Evolutionary conservation across 1,284 basidiomycete genomes (phyloP).

Genomic region (Naganishia cerealis): DNA sequence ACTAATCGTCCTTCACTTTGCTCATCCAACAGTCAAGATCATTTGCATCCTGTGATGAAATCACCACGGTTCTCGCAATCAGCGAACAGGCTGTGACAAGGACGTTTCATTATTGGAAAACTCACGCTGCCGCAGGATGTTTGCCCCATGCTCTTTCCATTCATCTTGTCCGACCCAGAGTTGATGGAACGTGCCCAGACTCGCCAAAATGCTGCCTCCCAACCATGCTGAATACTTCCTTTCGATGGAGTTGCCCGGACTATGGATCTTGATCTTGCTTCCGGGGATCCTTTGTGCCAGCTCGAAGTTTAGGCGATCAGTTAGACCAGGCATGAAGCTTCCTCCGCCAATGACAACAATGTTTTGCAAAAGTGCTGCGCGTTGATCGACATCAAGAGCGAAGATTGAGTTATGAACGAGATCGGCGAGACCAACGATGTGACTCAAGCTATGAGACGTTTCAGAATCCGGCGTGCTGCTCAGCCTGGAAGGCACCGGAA

Average conservation of each 20-base stretch:
- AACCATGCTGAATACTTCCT: conserved; percentile 87
- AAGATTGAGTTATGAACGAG: conserved; percentile 78
- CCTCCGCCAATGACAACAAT: conserved; percentile 93
- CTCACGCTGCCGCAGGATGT: conserved; percentile 53
- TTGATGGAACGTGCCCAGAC: conserved; percentile 93
- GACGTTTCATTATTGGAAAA: background rate
- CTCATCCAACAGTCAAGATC: background rate
- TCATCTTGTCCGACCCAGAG: conserved; percentile 90
- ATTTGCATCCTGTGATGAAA: conserved; percentile 28
- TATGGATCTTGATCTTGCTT: conserved; percentile 73
- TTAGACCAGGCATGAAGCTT: conserved; percentile 79
- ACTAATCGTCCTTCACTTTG: background rate
- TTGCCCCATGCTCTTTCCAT: conserved; percentile 66
- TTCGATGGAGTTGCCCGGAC: conserved; percentile 82
- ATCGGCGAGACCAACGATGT: conserved; percentile 64
- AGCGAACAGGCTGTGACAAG: background rate
- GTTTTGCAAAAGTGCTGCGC: conserved; percentile 84
- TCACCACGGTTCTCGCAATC: background rate
- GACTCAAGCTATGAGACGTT: conserved; percentile 63
- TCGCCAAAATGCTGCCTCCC: conserved; percentile 87
- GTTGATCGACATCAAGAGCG: conserved; percentile 86
- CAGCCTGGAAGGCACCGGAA: conserved; percentile 40
- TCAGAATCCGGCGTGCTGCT: conserved; percentile 50
- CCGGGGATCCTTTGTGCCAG: conserved; percentile 69
- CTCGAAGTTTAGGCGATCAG: conserved; percentile 80